Evolutionary conservation across 2,329 filamentous ascomycete genomes (phyloP), one percentile per base, ranked within the genome.

Genomic region (Penicillium griseofulvum): DNA sequence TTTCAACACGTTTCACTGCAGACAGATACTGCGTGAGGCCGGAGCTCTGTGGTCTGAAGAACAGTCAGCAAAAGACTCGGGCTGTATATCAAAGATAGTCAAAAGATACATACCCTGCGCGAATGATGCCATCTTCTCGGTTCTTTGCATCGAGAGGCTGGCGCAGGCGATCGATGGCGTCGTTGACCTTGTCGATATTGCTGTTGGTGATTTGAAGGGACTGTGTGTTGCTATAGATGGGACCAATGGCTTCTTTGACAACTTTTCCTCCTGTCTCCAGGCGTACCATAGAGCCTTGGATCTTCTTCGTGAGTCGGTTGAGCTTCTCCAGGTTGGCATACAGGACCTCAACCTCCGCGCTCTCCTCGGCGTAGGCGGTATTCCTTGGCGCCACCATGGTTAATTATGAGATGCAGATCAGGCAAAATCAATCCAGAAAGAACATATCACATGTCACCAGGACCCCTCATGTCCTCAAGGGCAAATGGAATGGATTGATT

Each of bases 91-190:
- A 5, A 51, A 11, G 24, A 44, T n/a, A 44, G 17, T n/a, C 28
- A 31, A 17, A 12, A 49, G 28, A 22, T 12, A 67, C 76, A 60
- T 72, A 84, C 83, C 91, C 91, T 62, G 87, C 85, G 51, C 91
- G 87, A 68, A 99, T 92, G 60, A 97, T 91, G 52, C 87, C 86
- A 74, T 99, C 94, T 73, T 99, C 94, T 59, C 89, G 86, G 64
- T 89, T 91, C 69, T 94, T 93, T 70, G 91, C 91, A 71, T 97
- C 91, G 58, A 92, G 86, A n/a, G 94, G 93, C 67, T 95, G 89
- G 64, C 90, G 87, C 38, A 97, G 82, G 59, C 87, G 86, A 59
- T 96, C 91, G 64, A 99, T 97, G 17, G 92, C 90, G 59, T 87
- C 82, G 56, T 96, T 84, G 34, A 97, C 86, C 58, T 84, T 83